A percentile compares a stretch with the other conserved stretches of the same genome.
Conservation (phyloP, 208 protist species). For the Herpetomonas samuelpessoai region DNA sequence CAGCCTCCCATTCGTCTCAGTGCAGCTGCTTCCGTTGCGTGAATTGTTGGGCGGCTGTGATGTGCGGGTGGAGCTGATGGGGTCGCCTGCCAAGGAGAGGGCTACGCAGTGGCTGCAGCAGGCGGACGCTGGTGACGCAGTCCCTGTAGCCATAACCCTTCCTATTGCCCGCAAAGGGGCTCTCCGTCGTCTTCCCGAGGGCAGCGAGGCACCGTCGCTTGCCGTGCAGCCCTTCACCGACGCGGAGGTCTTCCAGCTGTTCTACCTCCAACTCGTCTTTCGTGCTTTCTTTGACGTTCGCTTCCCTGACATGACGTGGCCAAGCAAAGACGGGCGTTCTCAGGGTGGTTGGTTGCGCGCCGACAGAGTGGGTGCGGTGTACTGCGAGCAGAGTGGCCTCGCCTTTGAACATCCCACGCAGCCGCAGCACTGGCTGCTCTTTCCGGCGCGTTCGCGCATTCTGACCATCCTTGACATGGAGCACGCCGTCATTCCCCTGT, state of each 20-base stretch:
- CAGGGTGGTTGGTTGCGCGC: constrained; percentile 26
- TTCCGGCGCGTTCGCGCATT: constrained; percentile 49
- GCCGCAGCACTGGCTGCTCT: constrained; percentile 40
- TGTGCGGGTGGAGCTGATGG: not conserved
- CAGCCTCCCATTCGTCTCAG: constrained; percentile 38
- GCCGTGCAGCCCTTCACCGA: constrained; percentile 68
- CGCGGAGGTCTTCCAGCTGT: constrained; percentile 83
- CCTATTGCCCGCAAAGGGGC: constrained; percentile 27
- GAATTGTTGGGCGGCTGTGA: not conserved
- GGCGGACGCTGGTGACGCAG: not conserved
- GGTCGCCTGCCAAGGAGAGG: not conserved
- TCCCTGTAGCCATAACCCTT: constrained; percentile 25
- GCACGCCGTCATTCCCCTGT: constrained; percentile 58
- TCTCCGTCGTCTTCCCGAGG: constrained; percentile 8
- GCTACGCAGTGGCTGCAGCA: not conserved
- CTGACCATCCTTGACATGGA: constrained; percentile 55
- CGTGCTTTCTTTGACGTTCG: constrained; percentile 73
- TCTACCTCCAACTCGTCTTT: constrained; percentile 82
- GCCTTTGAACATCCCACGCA: constrained; percentile 59
- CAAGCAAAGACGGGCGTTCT: constrained; percentile 7
- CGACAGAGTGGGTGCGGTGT: constrained; percentile 42
- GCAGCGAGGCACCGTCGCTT: constrained; percentile 11
- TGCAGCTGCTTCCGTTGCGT: constrained; percentile 23
- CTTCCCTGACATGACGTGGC: constrained; percentile 38
- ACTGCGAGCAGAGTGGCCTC: constrained; percentile 30